Conservation (phyloP, 2,329 filamentous ascomycete genomes). For the Diaporthe ilicicola region DNA sequence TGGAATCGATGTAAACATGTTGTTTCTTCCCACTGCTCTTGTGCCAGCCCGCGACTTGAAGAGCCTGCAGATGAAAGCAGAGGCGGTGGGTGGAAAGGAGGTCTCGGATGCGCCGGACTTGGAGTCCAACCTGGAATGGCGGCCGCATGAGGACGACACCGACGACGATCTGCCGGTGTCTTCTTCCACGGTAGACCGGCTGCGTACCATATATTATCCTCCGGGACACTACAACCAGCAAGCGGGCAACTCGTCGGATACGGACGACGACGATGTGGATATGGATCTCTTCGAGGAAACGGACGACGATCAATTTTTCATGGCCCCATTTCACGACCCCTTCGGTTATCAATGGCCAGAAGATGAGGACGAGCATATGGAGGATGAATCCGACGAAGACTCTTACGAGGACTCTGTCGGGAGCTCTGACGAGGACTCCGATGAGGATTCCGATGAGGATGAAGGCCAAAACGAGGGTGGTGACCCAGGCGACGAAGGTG, state of each 20-base stretch:
- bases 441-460: background rate
- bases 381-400: background rate
- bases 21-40: conserved; percentile 30
- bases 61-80: background rate
- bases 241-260: background rate
- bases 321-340: background rate
- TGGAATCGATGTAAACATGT: conserved; percentile 38
- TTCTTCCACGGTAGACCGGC: background rate
- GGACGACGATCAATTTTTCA: background rate
- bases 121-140: conserved; percentile 15
- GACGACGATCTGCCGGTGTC: background rate
- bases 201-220: background rate
- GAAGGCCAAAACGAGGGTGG: background rate
- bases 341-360: background rate
- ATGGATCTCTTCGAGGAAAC: background rate
- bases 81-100: background rate
- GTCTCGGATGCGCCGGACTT: background rate
- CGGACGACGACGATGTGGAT: background rate
- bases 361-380: background rate
- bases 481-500: conserved; percentile 9
- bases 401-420: no score
- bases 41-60: conserved; percentile 21
- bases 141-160: conserved; percentile 10
- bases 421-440: background rate
- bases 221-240: background rate